Base-by-base conservation (phyloP, 805 yeast species). In the Hanseniaspora hatyaiensis region DNA sequence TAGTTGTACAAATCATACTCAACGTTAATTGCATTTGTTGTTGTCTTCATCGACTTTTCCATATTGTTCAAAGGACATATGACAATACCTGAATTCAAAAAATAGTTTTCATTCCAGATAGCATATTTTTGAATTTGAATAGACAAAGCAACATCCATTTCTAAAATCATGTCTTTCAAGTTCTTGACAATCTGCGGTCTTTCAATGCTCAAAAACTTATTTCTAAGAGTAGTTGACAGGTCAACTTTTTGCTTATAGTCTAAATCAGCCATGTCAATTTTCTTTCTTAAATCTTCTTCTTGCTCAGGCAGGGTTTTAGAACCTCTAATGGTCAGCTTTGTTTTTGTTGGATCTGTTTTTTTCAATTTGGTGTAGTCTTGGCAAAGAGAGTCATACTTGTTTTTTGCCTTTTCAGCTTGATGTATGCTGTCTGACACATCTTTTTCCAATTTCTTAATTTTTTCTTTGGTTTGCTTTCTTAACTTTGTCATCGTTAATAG, bases 81-180 rank as follows among this genome's bases (percentile, higher is more conserved):
- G 51, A 82, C 77, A 34, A 87, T 82, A 23, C 96, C 97, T 16
- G 83, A 72, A 57, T 88, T 87, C 66, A 92, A 73, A 15, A 84
- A 72, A 49, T 83, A 71, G 18, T 85, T 83, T 64, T 89, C 97
- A 45, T 79, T 75, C 72, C 85, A 82, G 26, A 89, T 83, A 3
- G 96, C 80, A 62, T 81, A 89, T 59, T 87, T 86, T 56, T 84
- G 89, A 49, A 92, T 68, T 63, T 89, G 96, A 44, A 88, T 76
- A 52, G 85, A 77, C 71, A 89, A 68, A 8, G 96, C 97, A 41
- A 85, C 77, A 63, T 92, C 97, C 59, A 85, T 72, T 63, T 89
- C 96, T 52, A 88, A 68, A 49, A 87, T 78, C 52, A 86, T 68
- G 59, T 83, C 80, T 59, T 80, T 82, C 52, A 92, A 69, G 53